Evolutionary conservation across 768 basidiomycete genomes (phyloP).

Genomic region (Kwoniella sp.): DNA sequence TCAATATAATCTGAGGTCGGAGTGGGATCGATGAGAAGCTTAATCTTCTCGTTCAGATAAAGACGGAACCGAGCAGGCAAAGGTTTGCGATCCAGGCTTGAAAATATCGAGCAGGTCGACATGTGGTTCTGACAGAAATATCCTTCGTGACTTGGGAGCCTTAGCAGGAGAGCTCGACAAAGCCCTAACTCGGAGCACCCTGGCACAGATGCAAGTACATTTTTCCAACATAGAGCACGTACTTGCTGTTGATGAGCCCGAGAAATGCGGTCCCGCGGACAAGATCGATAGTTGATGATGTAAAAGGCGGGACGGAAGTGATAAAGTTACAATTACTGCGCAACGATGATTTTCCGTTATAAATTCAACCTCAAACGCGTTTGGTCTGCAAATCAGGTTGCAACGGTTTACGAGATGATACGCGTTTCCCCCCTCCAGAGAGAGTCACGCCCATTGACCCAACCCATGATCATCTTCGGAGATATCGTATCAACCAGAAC

Average conservation of each 20-base stretch:
- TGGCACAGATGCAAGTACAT: no score
- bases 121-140: no score
- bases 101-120: no score
- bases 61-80: neutral
- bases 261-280: neutral
- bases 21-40: neutral
- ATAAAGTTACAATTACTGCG: neutral
- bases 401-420: neutral
- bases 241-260: neutral
- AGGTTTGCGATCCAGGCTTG: no score
- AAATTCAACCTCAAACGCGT: neutral
- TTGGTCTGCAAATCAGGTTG: no score
- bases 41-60: neutral
- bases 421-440: neutral
- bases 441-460: neutral
- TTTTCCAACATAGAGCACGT: no score
- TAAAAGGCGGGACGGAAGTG: neutral
- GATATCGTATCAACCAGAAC: neutral
- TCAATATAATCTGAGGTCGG: no score
- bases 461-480: neutral
- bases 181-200: no score
- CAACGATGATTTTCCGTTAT: neutral
- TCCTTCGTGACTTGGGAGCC: no score
- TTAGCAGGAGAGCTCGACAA: no score
- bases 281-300: neutral